phyloP scores from a whole-genome alignment of 495 filamentous ascomycete genomes.

The Opeltia flavorubescens region DNA sequence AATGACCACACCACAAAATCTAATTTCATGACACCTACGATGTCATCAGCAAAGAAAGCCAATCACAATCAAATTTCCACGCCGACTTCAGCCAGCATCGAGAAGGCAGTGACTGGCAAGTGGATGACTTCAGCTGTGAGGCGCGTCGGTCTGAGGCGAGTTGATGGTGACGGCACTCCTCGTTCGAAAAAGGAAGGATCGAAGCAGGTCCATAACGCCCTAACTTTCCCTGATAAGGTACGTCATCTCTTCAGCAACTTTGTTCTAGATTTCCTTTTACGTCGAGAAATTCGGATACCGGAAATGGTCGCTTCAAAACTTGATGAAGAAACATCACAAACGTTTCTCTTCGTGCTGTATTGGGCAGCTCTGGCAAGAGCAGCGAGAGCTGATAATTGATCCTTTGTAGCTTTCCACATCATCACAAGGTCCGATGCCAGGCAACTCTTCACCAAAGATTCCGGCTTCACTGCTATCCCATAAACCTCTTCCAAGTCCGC shows the following conservation, averaged over 20 bases:
- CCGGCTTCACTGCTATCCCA: not conserved
- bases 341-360: not conserved
- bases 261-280: too few relatives aligned
- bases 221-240: constrained; percentile 17
- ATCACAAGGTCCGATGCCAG: not conserved
- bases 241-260: too few relatives aligned
- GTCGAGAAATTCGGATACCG: too few relatives aligned
- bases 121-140: constrained; percentile 12
- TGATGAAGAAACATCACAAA: too few relatives aligned
- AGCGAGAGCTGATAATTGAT: not conserved
- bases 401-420: not conserved
- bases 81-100: not conserved
- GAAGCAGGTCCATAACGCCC: not conserved
- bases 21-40: constrained; percentile 19
- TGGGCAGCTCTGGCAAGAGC: not conserved
- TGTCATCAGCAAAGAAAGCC: constrained; percentile 13
- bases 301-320: too few relatives aligned
- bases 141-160: constrained; percentile 13
- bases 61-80: not conserved
- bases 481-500: constrained; percentile 18
- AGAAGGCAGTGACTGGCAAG: constrained; percentile 4
- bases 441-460: constrained; percentile 1
- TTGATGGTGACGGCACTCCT: constrained; percentile 10
- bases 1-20: constrained; percentile 3
- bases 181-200: constrained; percentile 11